These are phyloP conservation scores for Ceratocystis smalleyi DNA, from an alignment of 2,329 filamentous ascomycete species.

Conservation along the genomic window DNA sequence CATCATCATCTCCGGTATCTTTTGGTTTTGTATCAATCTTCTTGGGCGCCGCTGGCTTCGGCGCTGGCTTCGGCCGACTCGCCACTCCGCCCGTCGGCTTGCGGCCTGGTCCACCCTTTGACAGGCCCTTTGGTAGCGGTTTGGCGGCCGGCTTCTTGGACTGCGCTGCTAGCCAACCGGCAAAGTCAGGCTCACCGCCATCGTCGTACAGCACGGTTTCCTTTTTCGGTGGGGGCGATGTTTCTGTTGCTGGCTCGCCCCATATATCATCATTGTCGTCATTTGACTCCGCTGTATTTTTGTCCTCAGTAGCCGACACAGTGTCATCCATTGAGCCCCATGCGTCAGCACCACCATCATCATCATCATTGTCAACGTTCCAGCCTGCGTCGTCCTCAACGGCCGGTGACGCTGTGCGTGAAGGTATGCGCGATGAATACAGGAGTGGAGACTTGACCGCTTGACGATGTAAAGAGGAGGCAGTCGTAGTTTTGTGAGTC, in stretches of 20 bases:
- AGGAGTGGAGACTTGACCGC: slow-evolving; percentile 38
- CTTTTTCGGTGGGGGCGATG: slow-evolving; percentile 20
- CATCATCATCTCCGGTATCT: slow-evolving; percentile 41
- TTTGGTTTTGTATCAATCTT: slow-evolving; percentile 57
- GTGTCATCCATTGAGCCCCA: slow-evolving; percentile 59
- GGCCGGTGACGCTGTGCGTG: slow-evolving; percentile 27
- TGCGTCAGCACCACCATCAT: slow-evolving; percentile 51
- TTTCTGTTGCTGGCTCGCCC: slow-evolving; percentile 25
- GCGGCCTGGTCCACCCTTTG: slow-evolving; percentile 39
- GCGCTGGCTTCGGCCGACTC: slow-evolving; percentile 16
- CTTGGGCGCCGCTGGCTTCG: slow-evolving; percentile 34
- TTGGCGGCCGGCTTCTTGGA: slow-evolving; percentile 50
- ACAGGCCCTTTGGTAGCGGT: slow-evolving; percentile 66
- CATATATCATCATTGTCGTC: slow-evolving; percentile 26
- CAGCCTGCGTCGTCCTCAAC: slow-evolving; percentile 32
- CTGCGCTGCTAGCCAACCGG: slow-evolving; percentile 83
- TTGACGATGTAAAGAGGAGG: slow-evolving; percentile 46
- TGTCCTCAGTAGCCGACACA: slow-evolving; percentile 28
- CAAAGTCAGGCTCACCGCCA: slow-evolving; percentile 88
- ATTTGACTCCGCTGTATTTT: background rate
- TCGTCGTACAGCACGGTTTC: slow-evolving; percentile 29
- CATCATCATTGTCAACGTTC: slow-evolving; percentile 24
- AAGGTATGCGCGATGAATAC: slow-evolving; percentile 28
- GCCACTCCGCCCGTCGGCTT: slow-evolving; percentile 23
- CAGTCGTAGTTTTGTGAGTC: slow-evolving; percentile 31